Conservation (phyloP, 805 yeast genomes). For the Starmerella scarabaei region DNA sequence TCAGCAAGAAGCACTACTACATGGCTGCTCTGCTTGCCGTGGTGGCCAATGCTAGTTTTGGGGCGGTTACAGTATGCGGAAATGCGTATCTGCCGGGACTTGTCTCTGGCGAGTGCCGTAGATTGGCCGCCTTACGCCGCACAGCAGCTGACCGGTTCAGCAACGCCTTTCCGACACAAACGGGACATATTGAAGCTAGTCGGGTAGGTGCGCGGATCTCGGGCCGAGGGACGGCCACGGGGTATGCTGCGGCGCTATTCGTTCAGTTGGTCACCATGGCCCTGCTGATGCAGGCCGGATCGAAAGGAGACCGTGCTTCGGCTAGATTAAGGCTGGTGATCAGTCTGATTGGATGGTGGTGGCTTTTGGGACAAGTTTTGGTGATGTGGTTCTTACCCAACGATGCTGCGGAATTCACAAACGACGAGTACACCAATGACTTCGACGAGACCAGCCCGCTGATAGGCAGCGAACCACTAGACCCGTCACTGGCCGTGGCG, state of each 20-base stretch:
- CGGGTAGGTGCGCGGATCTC: slow-evolving; percentile 27
- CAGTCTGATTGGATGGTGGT: slow-evolving; percentile 59
- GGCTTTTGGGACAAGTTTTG: slow-evolving; percentile 61
- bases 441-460: background rate
- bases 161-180: background rate
- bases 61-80: slow-evolving; percentile 69
- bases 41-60: slow-evolving; percentile 54
- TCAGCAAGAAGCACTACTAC: slow-evolving; percentile 32
- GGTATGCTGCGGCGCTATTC: slow-evolving; percentile 54
- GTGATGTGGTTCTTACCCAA: slow-evolving; percentile 35
- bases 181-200: background rate
- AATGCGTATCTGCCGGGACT: slow-evolving; percentile 58
- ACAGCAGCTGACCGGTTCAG: slow-evolving; percentile 14
- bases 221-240: slow-evolving; percentile 59
- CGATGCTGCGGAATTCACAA: slow-evolving; percentile 19
- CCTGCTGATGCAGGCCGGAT: slow-evolving; percentile 32
- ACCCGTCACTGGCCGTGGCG: no score
- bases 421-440: background rate
- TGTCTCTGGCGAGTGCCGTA: slow-evolving; percentile 22
- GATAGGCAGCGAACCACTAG: background rate
- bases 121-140: slow-evolving; percentile 3
- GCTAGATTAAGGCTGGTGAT: slow-evolving; percentile 35
- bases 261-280: slow-evolving; percentile 52
- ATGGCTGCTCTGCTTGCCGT: slow-evolving; percentile 45
- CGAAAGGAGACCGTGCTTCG: slow-evolving; percentile 19